Conservation (phyloP, 2,329 filamentous ascomycete species). For the Xylaria sp. region DNA sequence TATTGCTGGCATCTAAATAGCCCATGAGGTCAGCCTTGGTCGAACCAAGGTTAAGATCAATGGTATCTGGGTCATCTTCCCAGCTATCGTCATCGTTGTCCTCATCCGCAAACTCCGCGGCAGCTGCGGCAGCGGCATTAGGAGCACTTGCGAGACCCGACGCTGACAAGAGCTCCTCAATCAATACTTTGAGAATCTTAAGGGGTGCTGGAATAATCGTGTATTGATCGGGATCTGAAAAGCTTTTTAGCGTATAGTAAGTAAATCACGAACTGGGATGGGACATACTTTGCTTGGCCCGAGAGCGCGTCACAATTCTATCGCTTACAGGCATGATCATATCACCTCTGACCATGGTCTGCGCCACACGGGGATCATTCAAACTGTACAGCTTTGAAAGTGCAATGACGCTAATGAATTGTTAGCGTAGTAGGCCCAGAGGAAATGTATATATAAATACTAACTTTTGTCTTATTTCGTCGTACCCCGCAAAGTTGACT, state of each 20-base stretch:
- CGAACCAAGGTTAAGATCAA: conserved; percentile 78
- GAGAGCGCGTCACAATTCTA: conserved; percentile 92
- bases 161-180: conserved; percentile 89
- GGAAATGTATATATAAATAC: conserved; percentile 51
- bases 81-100: conserved; percentile 84
- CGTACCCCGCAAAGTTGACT: conserved; percentile 96
- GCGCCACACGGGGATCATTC: conserved; percentile 80
- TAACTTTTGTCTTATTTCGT: conserved; percentile 96
- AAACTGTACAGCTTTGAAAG: conserved; percentile 91
- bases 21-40: conserved; percentile 85
- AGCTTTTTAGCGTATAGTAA: conserved; percentile 45
- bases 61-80: conserved; percentile 83
- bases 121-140: conserved; percentile 70
- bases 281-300: conserved; percentile 79
- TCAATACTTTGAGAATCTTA: conserved; percentile 95
- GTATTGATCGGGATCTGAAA: conserved; percentile 83
- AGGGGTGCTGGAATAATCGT: conserved; percentile 87
- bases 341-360: conserved; percentile 90
- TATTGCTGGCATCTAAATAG: conserved; percentile 69
- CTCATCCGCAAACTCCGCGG: conserved; percentile 66
- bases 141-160: conserved; percentile 72
- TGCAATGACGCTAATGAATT: conserved; percentile 77
- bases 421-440: conserved; percentile 47
- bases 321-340: conserved; percentile 83
- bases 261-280: conserved; percentile 31